Conservation (phyloP, 768 basidiomycete genomes). For the Tephrocybe rancida region DNA sequence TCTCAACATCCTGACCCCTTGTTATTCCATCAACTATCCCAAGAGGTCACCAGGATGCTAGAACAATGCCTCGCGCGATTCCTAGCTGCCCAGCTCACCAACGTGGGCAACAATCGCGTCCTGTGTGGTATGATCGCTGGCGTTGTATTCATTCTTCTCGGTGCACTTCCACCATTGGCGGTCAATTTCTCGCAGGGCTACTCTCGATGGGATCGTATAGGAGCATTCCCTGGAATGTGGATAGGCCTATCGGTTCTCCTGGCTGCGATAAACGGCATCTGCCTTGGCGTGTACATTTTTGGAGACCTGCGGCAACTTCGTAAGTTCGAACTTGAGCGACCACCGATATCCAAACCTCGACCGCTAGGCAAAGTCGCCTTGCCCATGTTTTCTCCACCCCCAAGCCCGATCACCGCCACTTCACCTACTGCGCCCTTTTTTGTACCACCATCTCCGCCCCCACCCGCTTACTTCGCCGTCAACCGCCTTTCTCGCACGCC, state of each 20-base stretch:
- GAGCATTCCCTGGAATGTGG: conserved; percentile 71
- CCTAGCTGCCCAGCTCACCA: conserved; percentile 68
- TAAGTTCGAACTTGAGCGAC: conserved; percentile 76
- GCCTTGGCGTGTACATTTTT: conserved; percentile 77
- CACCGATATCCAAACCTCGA: conserved; percentile 57
- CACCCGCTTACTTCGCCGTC: conserved; percentile 25
- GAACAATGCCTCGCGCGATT: conserved; percentile 67
- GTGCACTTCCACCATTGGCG: conserved; percentile 49
- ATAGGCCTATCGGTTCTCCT: conserved; percentile 64
- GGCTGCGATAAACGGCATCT: conserved; percentile 71
- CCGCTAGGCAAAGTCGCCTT: conserved; percentile 31
- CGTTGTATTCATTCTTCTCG: conserved; percentile 45
- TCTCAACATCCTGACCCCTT: conserved; percentile 65
- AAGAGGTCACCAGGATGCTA: conserved; percentile 60
- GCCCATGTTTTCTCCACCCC: conserved; percentile 20
- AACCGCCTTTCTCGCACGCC: conserved; percentile 23
- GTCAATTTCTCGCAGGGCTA: conserved; percentile 47
- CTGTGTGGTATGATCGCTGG: conserved; percentile 73
- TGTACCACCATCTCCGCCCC: conserved; percentile 29
- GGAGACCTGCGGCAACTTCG: conserved; percentile 79
- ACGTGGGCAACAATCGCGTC: conserved; percentile 71
- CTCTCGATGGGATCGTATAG: conserved; percentile 59
- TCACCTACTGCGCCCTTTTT: conserved; percentile 20
- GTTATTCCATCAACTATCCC: conserved; percentile 60
- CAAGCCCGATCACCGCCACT: conserved; percentile 16